Evolutionary conservation across 2,329 filamentous ascomycete genomes (phyloP).

Genomic region (Aureobasidium musti): DNA sequence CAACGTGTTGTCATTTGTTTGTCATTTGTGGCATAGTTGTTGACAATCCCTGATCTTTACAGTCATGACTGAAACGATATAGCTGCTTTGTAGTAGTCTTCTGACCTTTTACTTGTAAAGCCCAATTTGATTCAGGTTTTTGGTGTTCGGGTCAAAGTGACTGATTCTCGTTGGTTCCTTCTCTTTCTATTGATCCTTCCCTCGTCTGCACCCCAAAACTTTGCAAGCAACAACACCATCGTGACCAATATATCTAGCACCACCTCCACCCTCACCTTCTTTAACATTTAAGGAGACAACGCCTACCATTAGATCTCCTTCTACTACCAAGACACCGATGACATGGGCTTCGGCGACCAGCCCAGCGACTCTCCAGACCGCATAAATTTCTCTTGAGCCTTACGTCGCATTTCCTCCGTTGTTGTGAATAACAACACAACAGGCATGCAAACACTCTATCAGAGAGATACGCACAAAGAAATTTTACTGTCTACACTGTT

Average conservation of each 20-base stretch:
- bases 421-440: slow-evolving; percentile 58
- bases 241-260: slow-evolving; percentile 58
- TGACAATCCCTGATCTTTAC: neutral
- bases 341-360: slow-evolving; percentile 60
- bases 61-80: neutral
- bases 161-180: neutral
- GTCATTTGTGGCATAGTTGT: neutral
- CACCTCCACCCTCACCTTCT: slow-evolving; percentile 57
- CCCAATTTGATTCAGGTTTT: too few species aligned
- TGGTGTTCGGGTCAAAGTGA: slow-evolving; percentile 8
- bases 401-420: slow-evolving; percentile 62
- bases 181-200: too few species aligned
- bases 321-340: slow-evolving; percentile 62
- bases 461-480: slow-evolving; percentile 61
- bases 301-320: slow-evolving; percentile 59
- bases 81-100: neutral
- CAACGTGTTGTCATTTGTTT: neutral
- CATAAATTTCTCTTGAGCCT: slow-evolving; percentile 61
- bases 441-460: slow-evolving; percentile 54
- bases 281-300: slow-evolving; percentile 52
- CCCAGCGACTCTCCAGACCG: slow-evolving; percentile 60
- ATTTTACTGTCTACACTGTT: slow-evolving; percentile 61
- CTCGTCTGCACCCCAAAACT: slow-evolving; percentile 43
- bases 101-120: too few species aligned
- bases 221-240: slow-evolving; percentile 52